Evolutionary conservation across 2,329 filamentous ascomycete species (phyloP), one percentile per base, ranked within the genome.

Genomic region (Talaromyces pinophilus): DNA sequence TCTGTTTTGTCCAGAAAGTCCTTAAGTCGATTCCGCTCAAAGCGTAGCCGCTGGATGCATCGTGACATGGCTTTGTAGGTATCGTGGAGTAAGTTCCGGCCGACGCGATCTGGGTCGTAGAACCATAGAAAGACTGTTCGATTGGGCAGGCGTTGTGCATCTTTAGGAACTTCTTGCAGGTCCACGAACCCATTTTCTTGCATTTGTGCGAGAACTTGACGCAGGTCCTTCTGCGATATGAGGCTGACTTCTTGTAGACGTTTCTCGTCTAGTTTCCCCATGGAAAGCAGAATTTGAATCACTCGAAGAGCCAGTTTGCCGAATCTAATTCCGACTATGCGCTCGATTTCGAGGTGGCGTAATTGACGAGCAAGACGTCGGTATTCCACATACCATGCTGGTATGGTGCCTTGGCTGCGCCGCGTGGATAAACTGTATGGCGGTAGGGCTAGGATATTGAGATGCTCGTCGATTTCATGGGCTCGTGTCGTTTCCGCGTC

Each of bases 221-320:
- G 92, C 28, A 98, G 87, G 63, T 97, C 92, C 66, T 90, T 88
- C 72, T 94, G 92, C 66, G 90, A 90, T 82, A 97, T 90, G 68
- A 99, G 86, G 63, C 91, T 91, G 65, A 93, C 85, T 60, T 89
- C 88, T 44, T 91, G 90, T 13, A 97, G 84, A 68, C 91, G 89
- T 78, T 96, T 96, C 78, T 99, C 95, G 71, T 98, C 94, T n/a
- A 98, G 83, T 75, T 95, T 97, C 63, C 95, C 95, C 74, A 93
- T 92, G 67, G 91, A 89, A 46, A 90, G 86, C 22, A 99, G 85
- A 64, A 98, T 92, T 22, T 92, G 90, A 22, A 93, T 86, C n/a
- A 99, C 83, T 8, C 94, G 91, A 19, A 94, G 85, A 0, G 92
- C 92, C 57, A 90, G 83, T 7, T 87, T 86, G 7, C 92, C 93